Percentiles rank a stretch among this genome's conserved stretches.
Evolutionary conservation across 2,329 filamentous ascomycete genomes (phyloP).

Genomic region (Lecanicillium sp.): DNA sequence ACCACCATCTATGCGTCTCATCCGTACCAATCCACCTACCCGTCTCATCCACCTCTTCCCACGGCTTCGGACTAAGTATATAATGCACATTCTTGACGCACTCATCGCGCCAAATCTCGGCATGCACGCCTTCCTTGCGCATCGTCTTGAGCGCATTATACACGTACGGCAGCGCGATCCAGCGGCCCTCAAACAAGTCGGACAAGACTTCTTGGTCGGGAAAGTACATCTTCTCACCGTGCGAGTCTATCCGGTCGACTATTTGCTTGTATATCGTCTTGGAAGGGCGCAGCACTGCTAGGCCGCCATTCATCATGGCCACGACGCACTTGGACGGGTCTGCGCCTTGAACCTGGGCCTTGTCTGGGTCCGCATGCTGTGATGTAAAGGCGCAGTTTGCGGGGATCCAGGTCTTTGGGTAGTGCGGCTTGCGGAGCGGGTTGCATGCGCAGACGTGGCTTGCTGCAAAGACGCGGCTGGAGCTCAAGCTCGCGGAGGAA

Average conservation of each 20-base stretch:
- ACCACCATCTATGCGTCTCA: conserved; percentile 49
- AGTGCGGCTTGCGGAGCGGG: conserved; percentile 68
- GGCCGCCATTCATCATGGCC: conserved; percentile 44
- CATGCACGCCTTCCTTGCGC: conserved; percentile 43
- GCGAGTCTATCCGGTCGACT: conserved; percentile 37
- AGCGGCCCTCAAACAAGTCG: conserved; percentile 44
- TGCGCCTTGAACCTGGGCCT: conserved; percentile 36
- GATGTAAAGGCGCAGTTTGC: conserved; percentile 50
- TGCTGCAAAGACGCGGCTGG: conserved; percentile 67
- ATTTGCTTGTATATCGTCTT: conserved; percentile 40
- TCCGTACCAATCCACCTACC: conserved; percentile 36
- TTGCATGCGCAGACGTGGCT: conserved; percentile 84
- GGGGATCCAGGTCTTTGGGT: conserved; percentile 61
- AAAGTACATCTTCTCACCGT: conserved; percentile 43
- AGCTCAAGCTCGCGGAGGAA: conserved; percentile 22
- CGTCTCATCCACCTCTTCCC: conserved; percentile 40
- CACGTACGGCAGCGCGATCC: conserved; percentile 50
- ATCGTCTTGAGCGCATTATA: conserved; percentile 58
- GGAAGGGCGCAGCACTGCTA: conserved; percentile 49
- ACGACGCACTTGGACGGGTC: conserved; percentile 38
- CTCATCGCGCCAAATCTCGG: conserved; percentile 48
- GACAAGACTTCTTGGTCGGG: conserved; percentile 52
- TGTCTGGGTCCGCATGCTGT: conserved; percentile 38
- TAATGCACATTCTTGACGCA: conserved; percentile 54
- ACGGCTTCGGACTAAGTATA: conserved; percentile 53